Percentiles rank a stretch among this genome's conserved stretches.
phyloP scores from a whole-genome alignment of 2,329 filamentous ascomycete species.

The Diplodia scrobiculata region DNA sequence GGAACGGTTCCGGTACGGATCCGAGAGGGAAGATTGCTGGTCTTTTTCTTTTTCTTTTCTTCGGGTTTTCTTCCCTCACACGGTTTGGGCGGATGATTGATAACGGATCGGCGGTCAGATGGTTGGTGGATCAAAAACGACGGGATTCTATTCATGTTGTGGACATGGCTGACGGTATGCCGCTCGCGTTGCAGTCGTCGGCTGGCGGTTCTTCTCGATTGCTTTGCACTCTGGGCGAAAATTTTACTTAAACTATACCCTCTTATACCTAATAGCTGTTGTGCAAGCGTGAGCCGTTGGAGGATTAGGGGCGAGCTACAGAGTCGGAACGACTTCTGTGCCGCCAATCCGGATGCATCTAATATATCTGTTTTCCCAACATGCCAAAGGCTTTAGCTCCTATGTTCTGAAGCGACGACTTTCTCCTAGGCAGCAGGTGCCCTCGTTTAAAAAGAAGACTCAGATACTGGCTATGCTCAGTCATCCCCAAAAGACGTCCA shows the following conservation, averaged over 20 bases:
- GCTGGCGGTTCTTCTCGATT: neutral
- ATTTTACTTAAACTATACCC: slow-evolving; percentile 17
- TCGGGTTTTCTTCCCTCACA: neutral
- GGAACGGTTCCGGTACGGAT: neutral
- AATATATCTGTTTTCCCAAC: neutral
- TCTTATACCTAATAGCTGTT: neutral
- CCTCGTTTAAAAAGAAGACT: neutral
- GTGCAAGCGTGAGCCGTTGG: neutral
- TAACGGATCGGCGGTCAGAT: neutral
- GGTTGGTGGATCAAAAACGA: neutral
- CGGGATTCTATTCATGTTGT: slow-evolving; percentile 20
- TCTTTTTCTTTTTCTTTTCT: neutral
- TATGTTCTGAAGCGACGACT: neutral
- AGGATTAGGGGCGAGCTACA: neutral
- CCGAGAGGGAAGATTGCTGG: neutral
- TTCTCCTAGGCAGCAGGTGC: neutral
- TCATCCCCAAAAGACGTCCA: no score
- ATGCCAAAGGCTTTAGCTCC: neutral
- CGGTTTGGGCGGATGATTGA: neutral
- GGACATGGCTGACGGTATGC: slow-evolving; percentile 1
- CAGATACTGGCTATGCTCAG: neutral
- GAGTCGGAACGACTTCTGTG: neutral
- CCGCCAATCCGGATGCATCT: neutral
- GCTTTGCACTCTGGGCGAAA: slow-evolving; percentile 6
- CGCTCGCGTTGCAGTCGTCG: neutral